Evolutionary conservation across 2,329 filamentous ascomycete genomes (phyloP).

Genomic region (Scedosporium boydii): DNA sequence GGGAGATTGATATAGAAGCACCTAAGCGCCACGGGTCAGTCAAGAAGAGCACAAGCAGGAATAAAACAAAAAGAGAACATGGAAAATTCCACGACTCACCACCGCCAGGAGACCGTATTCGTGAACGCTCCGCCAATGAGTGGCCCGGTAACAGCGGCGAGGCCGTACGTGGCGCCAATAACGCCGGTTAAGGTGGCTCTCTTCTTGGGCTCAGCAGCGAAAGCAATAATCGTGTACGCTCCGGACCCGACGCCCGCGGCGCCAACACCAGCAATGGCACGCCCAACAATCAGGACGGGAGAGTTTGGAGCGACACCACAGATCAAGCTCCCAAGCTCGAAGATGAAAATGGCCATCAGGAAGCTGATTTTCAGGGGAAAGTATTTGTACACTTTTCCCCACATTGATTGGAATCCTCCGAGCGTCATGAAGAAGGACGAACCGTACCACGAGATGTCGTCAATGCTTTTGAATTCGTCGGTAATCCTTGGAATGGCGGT

Average conservation of each 20-base stretch:
- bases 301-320: constrained; percentile 35
- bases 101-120: constrained; percentile 17
- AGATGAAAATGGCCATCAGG: constrained; percentile 36
- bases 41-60: background rate
- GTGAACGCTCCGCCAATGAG: constrained; percentile 19
- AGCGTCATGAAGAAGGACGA: constrained; percentile 42
- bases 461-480: constrained; percentile 38
- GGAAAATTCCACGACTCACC: constrained; percentile 10
- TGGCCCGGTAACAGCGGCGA: constrained; percentile 21
- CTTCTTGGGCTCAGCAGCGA: constrained; percentile 24
- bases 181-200: constrained; percentile 28
- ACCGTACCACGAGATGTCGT: constrained; percentile 51
- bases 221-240: constrained; percentile 40
- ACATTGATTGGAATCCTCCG: constrained; percentile 33
- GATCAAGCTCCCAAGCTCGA: constrained; percentile 44
- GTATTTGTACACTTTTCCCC: constrained; percentile 40
- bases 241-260: constrained; percentile 39
- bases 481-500: constrained; percentile 49
- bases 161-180: constrained; percentile 24
- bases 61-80: background rate
- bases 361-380: constrained; percentile 42
- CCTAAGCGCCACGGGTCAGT: background rate
- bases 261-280: constrained; percentile 36
- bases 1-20: constrained; percentile 25
- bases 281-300: constrained; percentile 39